These are phyloP conservation scores for Hypomyces rosellus DNA, from an alignment of 2,329 filamentous ascomycete species.

Conservation along the genomic window DNA sequence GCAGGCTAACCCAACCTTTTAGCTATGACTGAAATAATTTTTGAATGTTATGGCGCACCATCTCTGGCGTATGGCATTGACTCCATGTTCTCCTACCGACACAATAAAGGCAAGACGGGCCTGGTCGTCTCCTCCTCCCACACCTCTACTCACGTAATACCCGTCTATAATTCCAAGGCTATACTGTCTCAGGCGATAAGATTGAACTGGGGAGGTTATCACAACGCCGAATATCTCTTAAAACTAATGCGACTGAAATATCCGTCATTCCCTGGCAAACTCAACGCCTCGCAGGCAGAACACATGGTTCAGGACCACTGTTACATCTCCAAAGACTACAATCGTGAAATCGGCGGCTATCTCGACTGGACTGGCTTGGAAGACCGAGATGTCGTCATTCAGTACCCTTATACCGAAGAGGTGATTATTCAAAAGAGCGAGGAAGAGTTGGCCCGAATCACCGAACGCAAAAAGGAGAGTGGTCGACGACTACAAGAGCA, in stretches of 20 bases:
- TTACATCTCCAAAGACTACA: slow-evolving; percentile 81
- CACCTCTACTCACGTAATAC: slow-evolving; percentile 91
- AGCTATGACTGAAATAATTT: slow-evolving; percentile 97
- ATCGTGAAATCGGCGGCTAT: slow-evolving; percentile 66
- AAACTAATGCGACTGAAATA: slow-evolving; percentile 91
- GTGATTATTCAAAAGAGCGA: slow-evolving; percentile 86
- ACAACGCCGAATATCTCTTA: slow-evolving; percentile 83
- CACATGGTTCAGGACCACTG: slow-evolving; percentile 82
- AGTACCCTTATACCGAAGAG: slow-evolving; percentile 91
- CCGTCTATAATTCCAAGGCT: slow-evolving; percentile 80
- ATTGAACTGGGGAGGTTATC: slow-evolving; percentile 90
- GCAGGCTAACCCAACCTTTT: slow-evolving; percentile 16
- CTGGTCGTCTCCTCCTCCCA: slow-evolving; percentile 88
- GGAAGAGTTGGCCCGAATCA: slow-evolving; percentile 83
- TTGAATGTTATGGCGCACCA: slow-evolving; percentile 89
- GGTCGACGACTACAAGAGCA: slow-evolving; percentile 89
- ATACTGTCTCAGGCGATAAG: slow-evolving; percentile 79
- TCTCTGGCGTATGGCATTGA: slow-evolving; percentile 93
- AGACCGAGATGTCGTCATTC: slow-evolving; percentile 80
- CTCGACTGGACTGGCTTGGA: slow-evolving; percentile 91
- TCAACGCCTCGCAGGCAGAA: slow-evolving; percentile 82
- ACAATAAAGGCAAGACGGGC: slow-evolving; percentile 83
- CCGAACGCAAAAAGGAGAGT: slow-evolving; percentile 92
- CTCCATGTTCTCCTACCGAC: slow-evolving; percentile 88
- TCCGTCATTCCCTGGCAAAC: slow-evolving; percentile 77